phyloP scores from a whole-genome alignment of 2,329 filamentous ascomycete genomes.

The Penicillium sp. region DNA sequence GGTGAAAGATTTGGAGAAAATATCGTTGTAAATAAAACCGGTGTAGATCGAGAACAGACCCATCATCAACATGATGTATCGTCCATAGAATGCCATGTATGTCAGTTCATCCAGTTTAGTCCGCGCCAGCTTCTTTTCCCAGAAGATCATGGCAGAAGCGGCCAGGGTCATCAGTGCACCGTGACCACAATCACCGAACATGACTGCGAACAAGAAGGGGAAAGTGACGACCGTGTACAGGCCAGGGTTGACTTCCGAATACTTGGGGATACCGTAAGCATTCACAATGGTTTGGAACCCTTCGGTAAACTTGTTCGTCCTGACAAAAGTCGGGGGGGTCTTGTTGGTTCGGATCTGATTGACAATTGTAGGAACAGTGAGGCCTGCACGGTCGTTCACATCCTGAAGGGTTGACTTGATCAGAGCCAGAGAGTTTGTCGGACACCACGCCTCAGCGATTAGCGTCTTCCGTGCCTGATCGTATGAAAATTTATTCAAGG shows the following conservation, averaged over 20 bases:
- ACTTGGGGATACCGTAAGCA: constrained; percentile 95
- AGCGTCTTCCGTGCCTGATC: constrained; percentile 93
- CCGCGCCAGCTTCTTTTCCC: constrained; percentile 75
- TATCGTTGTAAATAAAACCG: constrained; percentile 95
- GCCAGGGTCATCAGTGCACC: constrained; percentile 83
- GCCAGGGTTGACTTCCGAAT: constrained; percentile 94
- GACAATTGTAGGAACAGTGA: constrained; percentile 97
- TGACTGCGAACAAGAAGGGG: constrained; percentile 99
- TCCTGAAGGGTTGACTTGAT: constrained; percentile 94
- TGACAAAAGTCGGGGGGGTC: constrained; percentile 94
- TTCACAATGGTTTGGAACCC: constrained; percentile 99
- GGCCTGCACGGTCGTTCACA: constrained; percentile 90
- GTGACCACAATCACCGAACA: constrained; percentile 98
- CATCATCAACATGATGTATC: constrained; percentile 99
- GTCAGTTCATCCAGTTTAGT: constrained; percentile 97
- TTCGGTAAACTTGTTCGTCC: constrained; percentile 97
- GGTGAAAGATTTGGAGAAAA: constrained; percentile 90
- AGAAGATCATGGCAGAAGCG: constrained; percentile 91
- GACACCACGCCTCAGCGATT: constrained; percentile 97
- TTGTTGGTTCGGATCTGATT: constrained; percentile 97
- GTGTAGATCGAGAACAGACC: constrained; percentile 95
- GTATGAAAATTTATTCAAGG: constrained; percentile 94
- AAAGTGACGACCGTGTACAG: constrained; percentile 95
- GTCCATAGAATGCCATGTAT: constrained; percentile 97
- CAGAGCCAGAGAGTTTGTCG: constrained; percentile 81